Base-by-base conservation (phyloP, 129 eudicot genomes). In the Calendula officinalis region DNA sequence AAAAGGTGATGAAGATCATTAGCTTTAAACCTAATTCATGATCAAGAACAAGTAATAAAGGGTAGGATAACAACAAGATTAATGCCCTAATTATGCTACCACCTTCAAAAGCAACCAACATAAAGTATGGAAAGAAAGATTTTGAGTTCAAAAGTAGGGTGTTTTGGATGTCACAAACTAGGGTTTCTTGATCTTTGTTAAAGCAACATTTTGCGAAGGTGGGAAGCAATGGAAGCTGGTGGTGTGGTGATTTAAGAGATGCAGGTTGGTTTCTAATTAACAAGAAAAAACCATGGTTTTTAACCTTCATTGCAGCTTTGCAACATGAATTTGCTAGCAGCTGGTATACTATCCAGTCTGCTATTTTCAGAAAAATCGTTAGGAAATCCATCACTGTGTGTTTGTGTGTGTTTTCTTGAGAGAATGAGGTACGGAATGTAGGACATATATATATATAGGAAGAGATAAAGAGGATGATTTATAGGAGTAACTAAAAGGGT, bases 71-170 rank as follows among this genome's bases (percentile, higher is more conserved):
- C 4, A 94, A 81, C 58, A 94, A 75, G 6, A 88, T 0, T 4
- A 86, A 58, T 34, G 92, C 89, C 17, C 97, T 80, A 2, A 86
- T 36, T 15, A 85, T 58, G 70, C 89, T 81, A 33, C 96, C 96
- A 41, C 86, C 99, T 80, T 94, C 99, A 62, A 94, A 85, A 7
- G 99, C 92, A 13, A 94, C 84, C 13, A 94, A 79, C 99, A 94
- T 94, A 84, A 94, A 94, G 80, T 70, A 94, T 4, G 97, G 90
- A 66, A 94, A 94, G 71, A 88, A 85, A 52, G 95, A 86, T 10
- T 46, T 72, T 7, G 95, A 70, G 66, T 83, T 85, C 7, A 88
- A 46, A n/a, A 92, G 44, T 9, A 92, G 45, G 56, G 76, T 73
- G 56, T 76, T 74, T 52, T 87, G 75, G 13, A 92, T 85, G 71